Percentiles rank a stretch among this genome's conserved stretches.
Evolutionary conservation across 2,329 filamentous ascomycete genomes (phyloP).

Genomic region (Pestalotiopsis sp.): DNA sequence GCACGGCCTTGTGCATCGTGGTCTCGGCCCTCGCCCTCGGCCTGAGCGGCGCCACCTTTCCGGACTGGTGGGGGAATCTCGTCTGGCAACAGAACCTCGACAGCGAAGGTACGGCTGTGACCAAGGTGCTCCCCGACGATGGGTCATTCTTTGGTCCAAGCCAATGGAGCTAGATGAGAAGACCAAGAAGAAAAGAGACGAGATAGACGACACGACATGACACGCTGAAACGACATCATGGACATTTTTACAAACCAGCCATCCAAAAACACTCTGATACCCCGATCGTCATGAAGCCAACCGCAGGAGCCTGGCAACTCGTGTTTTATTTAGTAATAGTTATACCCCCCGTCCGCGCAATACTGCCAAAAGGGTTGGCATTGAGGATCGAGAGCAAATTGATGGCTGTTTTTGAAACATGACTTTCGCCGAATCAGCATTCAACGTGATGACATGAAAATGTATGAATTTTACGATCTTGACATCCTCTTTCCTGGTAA

Average conservation of each 20-base stretch:
- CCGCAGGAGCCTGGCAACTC: neutral
- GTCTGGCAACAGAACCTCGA: slow-evolving; percentile 13
- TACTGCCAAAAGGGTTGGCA: neutral
- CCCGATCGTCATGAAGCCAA: neutral
- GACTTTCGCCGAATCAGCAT: no score
- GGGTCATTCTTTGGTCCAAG: slow-evolving; percentile 10
- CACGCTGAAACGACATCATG: neutral
- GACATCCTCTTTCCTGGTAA: neutral
- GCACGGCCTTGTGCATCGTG: slow-evolving; percentile 30
- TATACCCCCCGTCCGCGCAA: neutral
- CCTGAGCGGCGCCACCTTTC: slow-evolving; percentile 8
- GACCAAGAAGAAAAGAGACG: neutral
- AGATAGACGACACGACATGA: neutral
- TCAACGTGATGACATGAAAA: no score
- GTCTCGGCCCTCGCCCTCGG: slow-evolving; percentile 11
- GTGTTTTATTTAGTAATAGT: neutral
- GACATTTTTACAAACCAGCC: neutral
- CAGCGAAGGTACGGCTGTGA: neutral
- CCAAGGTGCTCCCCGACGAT: slow-evolving; percentile 7
- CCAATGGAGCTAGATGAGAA: slow-evolving; percentile 3
- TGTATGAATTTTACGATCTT: no score
- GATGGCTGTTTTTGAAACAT: neutral
- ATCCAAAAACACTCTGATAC: neutral
- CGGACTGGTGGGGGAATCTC: slow-evolving; percentile 13
- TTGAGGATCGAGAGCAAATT: neutral